Percentiles rank a stretch among this genome's conserved stretches.
Evolutionary conservation across 805 yeast genomes (phyloP).

Genomic region (Cephaloascus fragrans): DNA sequence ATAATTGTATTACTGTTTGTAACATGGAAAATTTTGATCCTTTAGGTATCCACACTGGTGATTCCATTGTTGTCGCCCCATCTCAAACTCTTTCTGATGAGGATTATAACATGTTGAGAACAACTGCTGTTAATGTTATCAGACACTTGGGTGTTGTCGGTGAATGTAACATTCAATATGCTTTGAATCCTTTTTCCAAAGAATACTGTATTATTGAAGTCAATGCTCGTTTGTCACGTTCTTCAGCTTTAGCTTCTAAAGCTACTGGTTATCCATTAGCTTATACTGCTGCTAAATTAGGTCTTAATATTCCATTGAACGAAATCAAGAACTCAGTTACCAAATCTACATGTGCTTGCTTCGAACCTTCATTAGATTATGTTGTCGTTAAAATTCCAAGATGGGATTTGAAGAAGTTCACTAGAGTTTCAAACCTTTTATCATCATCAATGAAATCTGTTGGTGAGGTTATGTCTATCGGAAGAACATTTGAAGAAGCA

Average conservation of each 20-base stretch:
- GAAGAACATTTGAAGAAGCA: constrained; percentile 96
- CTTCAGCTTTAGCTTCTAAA: constrained; percentile 98
- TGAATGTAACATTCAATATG: constrained; percentile 97
- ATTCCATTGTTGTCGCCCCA: constrained; percentile 97
- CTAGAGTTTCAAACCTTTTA: constrained; percentile 78
- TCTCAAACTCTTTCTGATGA: constrained; percentile 95
- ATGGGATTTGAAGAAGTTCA: constrained; percentile 96
- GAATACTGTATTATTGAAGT: constrained; percentile 98
- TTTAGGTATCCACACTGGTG: constrained; percentile 97
- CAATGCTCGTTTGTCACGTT: constrained; percentile 93
- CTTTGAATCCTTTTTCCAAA: constrained; percentile 84
- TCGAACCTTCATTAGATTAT: constrained; percentile 95
- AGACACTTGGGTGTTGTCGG: constrained; percentile 98
- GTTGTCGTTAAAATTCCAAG: constrained; percentile 97
- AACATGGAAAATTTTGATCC: constrained; percentile 99
- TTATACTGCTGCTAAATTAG: constrained; percentile 94
- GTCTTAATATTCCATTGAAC: constrained; percentile 83
- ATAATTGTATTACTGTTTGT: constrained; percentile 97
- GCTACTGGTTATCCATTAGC: constrained; percentile 99
- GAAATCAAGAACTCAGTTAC: constrained; percentile 92
- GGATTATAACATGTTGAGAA: constrained; percentile 95
- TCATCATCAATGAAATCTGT: constrained; percentile 97
- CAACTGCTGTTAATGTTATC: constrained; percentile 94
- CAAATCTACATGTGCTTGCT: constrained; percentile 88
- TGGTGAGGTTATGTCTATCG: constrained; percentile 98